Conservation (phyloP, 352 stramenopile species). For the Phytophthora citricola region DNA sequence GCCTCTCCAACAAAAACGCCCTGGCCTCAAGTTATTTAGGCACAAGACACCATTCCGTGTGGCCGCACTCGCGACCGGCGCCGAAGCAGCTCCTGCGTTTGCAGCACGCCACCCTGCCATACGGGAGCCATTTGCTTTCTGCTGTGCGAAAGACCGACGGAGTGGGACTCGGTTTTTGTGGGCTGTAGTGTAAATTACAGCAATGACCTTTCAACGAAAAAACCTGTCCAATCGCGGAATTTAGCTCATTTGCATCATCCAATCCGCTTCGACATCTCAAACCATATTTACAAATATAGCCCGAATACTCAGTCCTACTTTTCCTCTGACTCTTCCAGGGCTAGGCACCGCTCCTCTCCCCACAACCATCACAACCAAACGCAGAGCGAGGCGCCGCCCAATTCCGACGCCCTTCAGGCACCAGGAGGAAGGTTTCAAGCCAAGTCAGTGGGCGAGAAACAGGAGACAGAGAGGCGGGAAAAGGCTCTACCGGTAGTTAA, state of each 20-base stretch:
- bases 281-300: constrained; percentile 18
- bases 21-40: background rate
- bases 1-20: background rate
- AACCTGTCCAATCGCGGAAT: background rate
- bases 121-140: constrained; percentile 29
- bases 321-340: constrained; percentile 31
- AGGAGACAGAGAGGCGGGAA: no score
- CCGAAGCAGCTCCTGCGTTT: constrained; percentile 19
- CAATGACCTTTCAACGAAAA: background rate
- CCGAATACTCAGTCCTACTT: constrained; percentile 14
- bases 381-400: background rate
- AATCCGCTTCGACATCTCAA: constrained; percentile 10
- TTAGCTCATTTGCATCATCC: background rate
- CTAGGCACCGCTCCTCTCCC: constrained; percentile 22
- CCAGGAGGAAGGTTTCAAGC: background rate
- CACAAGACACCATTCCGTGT: background rate
- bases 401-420: constrained; percentile 1
- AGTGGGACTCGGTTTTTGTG: constrained; percentile 15
- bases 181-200: constrained; percentile 12
- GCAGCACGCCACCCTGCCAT: constrained; percentile 31
- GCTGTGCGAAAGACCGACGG: constrained; percentile 26
- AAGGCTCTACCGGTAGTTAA: no score
- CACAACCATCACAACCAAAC: constrained; percentile 30
- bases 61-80: background rate
- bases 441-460: background rate